These are phyloP conservation scores for Boletus edulis DNA, from an alignment of 768 basidiomycete species.

Conservation along the genomic window DNA sequence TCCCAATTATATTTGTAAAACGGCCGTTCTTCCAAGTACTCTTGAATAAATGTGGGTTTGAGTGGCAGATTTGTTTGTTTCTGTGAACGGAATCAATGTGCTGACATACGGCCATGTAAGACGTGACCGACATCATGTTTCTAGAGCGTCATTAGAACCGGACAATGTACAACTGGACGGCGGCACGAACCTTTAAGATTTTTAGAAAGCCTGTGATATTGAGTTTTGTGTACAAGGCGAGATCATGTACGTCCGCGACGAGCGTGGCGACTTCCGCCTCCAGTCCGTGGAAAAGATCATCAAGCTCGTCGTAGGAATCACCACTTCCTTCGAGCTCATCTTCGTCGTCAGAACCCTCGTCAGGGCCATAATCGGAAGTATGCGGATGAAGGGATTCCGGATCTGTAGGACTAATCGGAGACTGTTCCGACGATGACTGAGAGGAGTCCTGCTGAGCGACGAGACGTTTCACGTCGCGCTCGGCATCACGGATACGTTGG, in stretches of 20 bases:
- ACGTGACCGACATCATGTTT: constrained; percentile 81
- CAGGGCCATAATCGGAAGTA: constrained; percentile 46
- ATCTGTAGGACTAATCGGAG: constrained; percentile 37
- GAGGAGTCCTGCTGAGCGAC: constrained; percentile 53
- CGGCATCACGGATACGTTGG: constrained; percentile 76
- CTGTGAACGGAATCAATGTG: constrained; percentile 39
- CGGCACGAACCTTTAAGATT: constrained; percentile 75
- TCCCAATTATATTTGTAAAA: constrained; percentile 99
- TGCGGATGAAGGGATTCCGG: constrained; percentile 54
- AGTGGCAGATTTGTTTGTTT: constrained; percentile 88
- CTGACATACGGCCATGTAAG: neutral
- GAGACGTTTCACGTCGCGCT: constrained; percentile 75
- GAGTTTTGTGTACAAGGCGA: constrained; percentile 92
- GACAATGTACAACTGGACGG: neutral
- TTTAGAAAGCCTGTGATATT: constrained; percentile 99
- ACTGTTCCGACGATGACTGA: constrained; percentile 23
- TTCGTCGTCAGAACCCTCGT: constrained; percentile 67
- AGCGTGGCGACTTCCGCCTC: constrained; percentile 95
- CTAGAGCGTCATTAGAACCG: constrained; percentile 35
- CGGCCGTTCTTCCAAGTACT: constrained; percentile 90
- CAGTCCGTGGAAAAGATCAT: constrained; percentile 80
- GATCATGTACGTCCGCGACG: constrained; percentile 89
- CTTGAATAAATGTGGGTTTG: constrained; percentile 85
- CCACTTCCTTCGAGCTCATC: constrained; percentile 44
- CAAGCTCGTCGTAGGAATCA: constrained; percentile 70